A percentile compares a stretch with the other conserved stretches of the same genome.
These are phyloP conservation scores for Trametes cubensis DNA, from an alignment of 768 basidiomycete genomes.

Conservation along the genomic window DNA sequence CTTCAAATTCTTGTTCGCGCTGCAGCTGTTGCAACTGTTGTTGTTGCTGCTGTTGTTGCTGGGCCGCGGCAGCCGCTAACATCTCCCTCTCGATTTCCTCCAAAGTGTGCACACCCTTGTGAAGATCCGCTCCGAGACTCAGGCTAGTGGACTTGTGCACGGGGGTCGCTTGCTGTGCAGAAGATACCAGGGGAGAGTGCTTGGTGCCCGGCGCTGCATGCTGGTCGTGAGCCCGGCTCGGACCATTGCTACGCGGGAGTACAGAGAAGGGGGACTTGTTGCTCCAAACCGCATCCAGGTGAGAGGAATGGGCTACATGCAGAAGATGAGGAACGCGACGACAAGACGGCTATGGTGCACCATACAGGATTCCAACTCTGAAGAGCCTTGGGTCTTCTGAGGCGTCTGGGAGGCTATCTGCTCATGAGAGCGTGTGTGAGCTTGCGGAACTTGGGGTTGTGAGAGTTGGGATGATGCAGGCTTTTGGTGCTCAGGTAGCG, in stretches of 20 bases:
- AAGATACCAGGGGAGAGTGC: slow-evolving; percentile 25
- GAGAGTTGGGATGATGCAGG: slow-evolving; percentile 19
- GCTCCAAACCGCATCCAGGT: slow-evolving; percentile 78
- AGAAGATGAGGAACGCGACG: slow-evolving; percentile 32
- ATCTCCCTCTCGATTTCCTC: slow-evolving; percentile 88
- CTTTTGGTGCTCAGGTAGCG: slow-evolving; percentile 37
- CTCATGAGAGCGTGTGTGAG: slow-evolving; percentile 12
- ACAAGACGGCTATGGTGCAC: slow-evolving; percentile 25
- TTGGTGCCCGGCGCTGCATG: slow-evolving; percentile 24
- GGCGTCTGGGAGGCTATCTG: slow-evolving; percentile 17
- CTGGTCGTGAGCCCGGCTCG: slow-evolving; percentile 43
- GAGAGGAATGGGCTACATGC: slow-evolving; percentile 43
- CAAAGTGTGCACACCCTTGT: slow-evolving; percentile 54
- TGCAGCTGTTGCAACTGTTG: slow-evolving; percentile 45
- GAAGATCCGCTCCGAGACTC: slow-evolving; percentile 25
- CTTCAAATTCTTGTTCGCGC: slow-evolving; percentile 25
- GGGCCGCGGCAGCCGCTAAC: slow-evolving; percentile 53
- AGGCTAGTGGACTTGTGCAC: slow-evolving; percentile 22
- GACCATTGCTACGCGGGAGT: slow-evolving; percentile 58
- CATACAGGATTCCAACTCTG: slow-evolving; percentile 33
- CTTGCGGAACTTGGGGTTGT: neutral
- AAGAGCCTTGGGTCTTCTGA: slow-evolving; percentile 8
- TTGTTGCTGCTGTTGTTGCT: slow-evolving; percentile 29
- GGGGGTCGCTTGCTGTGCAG: slow-evolving; percentile 31
- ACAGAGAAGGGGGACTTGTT: slow-evolving; percentile 78